phyloP scores from a whole-genome alignment of 345 rosid genomes.

The Diplotaxis tenuifolia region DNA sequence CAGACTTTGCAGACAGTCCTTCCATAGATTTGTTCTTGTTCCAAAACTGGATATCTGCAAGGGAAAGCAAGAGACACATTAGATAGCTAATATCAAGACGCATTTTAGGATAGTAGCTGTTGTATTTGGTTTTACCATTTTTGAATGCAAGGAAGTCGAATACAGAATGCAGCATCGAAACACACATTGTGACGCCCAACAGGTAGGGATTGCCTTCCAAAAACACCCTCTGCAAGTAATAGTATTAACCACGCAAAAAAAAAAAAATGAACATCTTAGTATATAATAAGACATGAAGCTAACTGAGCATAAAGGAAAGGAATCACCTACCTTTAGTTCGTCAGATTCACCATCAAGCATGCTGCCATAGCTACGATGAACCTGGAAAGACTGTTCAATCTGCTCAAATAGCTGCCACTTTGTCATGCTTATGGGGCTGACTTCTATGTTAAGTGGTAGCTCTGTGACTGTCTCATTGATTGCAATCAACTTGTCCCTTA shows the following conservation, averaged over 20 bases:
- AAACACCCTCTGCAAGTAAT: slow-evolving; percentile 79
- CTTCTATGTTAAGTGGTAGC: slow-evolving; percentile 77
- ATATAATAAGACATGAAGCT: slow-evolving; percentile 1
- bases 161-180: slow-evolving; percentile 84
- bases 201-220: slow-evolving; percentile 97
- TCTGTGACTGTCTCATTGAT: slow-evolving; percentile 75
- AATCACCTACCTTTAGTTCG: slow-evolving; percentile 90
- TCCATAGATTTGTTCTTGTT: slow-evolving; percentile 99
- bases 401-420: slow-evolving; percentile 95
- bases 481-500: slow-evolving; percentile 73
- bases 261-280: not conserved
- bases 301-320: not conserved
- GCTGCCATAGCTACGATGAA: slow-evolving; percentile 95
- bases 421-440: slow-evolving; percentile 92
- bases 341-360: slow-evolving; percentile 98
- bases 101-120: not conserved
- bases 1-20: slow-evolving; percentile 98
- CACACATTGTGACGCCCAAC: slow-evolving; percentile 79
- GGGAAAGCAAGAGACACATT: slow-evolving; percentile 1
- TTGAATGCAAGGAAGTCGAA: slow-evolving; percentile 96
- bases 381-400: slow-evolving; percentile 97
- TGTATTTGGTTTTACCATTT: slow-evolving; percentile 59
- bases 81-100: slow-evolving; percentile 10
- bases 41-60: slow-evolving; percentile 99
- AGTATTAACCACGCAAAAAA: not conserved